Conservation (phyloP, 2,329 filamentous ascomycete genomes). For the Polytolypa hystricis region DNA sequence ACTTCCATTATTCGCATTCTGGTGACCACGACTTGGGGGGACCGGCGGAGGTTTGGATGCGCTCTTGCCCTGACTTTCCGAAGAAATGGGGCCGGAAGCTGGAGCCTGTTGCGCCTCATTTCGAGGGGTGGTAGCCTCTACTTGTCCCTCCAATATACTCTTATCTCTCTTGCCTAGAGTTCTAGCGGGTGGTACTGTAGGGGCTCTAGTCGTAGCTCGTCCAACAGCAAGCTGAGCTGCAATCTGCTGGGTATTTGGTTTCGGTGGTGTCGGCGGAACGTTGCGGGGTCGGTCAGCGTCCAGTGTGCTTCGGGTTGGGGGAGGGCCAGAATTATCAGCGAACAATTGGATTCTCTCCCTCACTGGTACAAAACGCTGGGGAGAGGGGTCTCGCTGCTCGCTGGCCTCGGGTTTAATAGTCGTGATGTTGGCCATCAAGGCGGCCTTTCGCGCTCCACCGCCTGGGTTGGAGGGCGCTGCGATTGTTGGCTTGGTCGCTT, state of each 20-base stretch:
- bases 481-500: slow-evolving; percentile 13
- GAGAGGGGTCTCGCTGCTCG: slow-evolving; percentile 15
- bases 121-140: too few species aligned
- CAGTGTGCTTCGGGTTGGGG: slow-evolving; percentile 7
- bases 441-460: slow-evolving; percentile 12
- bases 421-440: slow-evolving; percentile 13
- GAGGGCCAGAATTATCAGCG: slow-evolving; percentile 15
- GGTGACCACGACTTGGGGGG: too few species aligned
- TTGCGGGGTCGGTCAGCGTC: slow-evolving; percentile 11
- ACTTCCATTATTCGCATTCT: too few species aligned
- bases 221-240: slow-evolving; percentile 26
- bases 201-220: too few species aligned
- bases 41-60: too few species aligned
- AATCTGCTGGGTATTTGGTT: slow-evolving; percentile 20
- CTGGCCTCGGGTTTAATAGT: slow-evolving; percentile 7
- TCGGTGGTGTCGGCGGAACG: too few species aligned
- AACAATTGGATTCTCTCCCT: slow-evolving; percentile 29
- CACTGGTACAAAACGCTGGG: slow-evolving; percentile 24
- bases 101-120: too few species aligned
- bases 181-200: too few species aligned
- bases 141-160: too few species aligned
- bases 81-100: too few species aligned
- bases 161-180: too few species aligned
- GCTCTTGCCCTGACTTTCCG: too few species aligned
- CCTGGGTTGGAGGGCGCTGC: slow-evolving; percentile 11